A percentile compares a stretch with the other conserved stretches of the same genome.
phyloP scores from a whole-genome alignment of 2,329 filamentous ascomycete species.

The Cladosporium colombiae region DNA sequence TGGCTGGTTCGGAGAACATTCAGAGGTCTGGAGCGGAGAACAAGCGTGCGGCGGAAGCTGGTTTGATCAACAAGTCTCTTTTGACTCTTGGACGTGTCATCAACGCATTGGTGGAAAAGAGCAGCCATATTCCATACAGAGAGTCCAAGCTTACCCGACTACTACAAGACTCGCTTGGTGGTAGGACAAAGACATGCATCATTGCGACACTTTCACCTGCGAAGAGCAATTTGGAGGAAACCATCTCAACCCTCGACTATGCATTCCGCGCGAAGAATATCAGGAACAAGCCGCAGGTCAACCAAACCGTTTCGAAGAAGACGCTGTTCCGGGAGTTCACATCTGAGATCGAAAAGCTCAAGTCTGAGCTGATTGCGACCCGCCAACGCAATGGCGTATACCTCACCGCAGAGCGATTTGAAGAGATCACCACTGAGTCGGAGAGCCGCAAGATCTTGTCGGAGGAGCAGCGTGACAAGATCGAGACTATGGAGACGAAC shows the following conservation, averaged over 20 bases:
- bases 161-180: slow-evolving; percentile 93
- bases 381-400: slow-evolving; percentile 94
- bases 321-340: slow-evolving; percentile 89
- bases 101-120: slow-evolving; percentile 90
- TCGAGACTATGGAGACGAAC: slow-evolving; percentile 88
- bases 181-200: slow-evolving; percentile 96
- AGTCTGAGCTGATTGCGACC: slow-evolving; percentile 89
- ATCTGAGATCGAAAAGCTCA: slow-evolving; percentile 88
- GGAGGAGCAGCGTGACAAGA: slow-evolving; percentile 88
- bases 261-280: slow-evolving; percentile 98
- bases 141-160: slow-evolving; percentile 96
- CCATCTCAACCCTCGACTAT: slow-evolving; percentile 96
- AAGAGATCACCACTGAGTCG: slow-evolving; percentile 87
- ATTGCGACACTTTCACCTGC: slow-evolving; percentile 95
- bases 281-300: slow-evolving; percentile 94
- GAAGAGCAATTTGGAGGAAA: slow-evolving; percentile 94
- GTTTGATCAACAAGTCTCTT: slow-evolving; percentile 96
- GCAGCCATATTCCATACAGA: slow-evolving; percentile 84
- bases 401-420: slow-evolving; percentile 81
- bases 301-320: slow-evolving; percentile 89
- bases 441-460: slow-evolving; percentile 88
- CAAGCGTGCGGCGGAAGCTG: slow-evolving; percentile 92
- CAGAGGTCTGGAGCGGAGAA: slow-evolving; percentile 96
- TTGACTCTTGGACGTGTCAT: slow-evolving; percentile 94
- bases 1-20: slow-evolving; percentile 97